Percentiles rank a stretch among this genome's conserved stretches.
Evolutionary conservation across 2,329 filamentous ascomycete genomes (phyloP).

Genomic region (Cladosporium sp.): DNA sequence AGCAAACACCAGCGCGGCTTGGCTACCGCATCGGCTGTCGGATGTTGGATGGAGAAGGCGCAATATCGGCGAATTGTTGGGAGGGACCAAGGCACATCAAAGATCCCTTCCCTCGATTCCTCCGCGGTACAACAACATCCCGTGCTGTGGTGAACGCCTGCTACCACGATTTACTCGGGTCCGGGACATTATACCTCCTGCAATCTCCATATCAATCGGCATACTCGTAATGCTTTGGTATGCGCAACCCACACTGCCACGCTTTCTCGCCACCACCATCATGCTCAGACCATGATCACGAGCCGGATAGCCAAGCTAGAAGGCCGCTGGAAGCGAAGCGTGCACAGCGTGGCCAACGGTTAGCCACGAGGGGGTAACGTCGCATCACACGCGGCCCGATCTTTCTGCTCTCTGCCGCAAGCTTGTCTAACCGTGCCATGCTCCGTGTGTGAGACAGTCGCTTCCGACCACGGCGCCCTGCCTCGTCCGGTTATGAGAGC

Average conservation of each 20-base stretch:
- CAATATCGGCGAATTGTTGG: neutral
- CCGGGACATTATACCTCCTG: no score
- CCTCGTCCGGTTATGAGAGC: neutral
- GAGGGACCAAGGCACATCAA: neutral
- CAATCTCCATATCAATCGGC: neutral
- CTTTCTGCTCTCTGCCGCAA: neutral
- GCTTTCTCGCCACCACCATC: neutral
- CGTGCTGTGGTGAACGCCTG: no score
- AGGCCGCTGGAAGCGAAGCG: neutral
- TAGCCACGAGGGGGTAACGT: neutral
- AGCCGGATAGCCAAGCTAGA: slow-evolving; percentile 12
- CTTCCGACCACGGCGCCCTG: neutral
- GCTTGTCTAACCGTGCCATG: neutral
- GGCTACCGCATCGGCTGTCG: neutral
- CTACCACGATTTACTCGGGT: no score
- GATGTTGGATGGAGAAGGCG: neutral
- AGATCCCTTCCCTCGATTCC: neutral
- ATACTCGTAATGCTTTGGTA: neutral
- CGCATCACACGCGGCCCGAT: slow-evolving; percentile 4
- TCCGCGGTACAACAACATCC: neutral
- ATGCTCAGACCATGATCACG: neutral
- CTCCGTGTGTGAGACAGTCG: neutral
- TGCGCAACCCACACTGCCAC: neutral
- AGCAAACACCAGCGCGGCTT: neutral
- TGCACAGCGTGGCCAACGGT: neutral